Percentiles rank a stretch among this genome's conserved stretches.
These are phyloP conservation scores for Myxozyma geophila DNA, from an alignment of 805 yeast species.

Conservation along the genomic window DNA sequence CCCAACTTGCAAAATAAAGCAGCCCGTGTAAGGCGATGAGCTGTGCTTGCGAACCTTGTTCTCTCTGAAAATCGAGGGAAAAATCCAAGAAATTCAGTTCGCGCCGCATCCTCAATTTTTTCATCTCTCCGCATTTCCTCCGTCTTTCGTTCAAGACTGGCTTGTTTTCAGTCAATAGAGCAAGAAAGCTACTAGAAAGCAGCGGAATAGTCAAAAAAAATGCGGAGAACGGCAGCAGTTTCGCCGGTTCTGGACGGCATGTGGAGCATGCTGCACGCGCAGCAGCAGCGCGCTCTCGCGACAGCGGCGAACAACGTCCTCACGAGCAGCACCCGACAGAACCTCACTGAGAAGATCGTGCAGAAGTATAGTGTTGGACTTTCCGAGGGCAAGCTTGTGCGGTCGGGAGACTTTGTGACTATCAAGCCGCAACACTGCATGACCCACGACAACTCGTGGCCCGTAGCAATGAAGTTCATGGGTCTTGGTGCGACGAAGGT, in stretches of 20 bases:
- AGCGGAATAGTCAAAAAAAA: neutral
- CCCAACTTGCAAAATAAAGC: neutral
- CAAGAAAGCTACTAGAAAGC: neutral
- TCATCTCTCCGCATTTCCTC: conserved; percentile 9
- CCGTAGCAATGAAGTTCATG: conserved; percentile 94
- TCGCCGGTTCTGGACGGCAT: conserved; percentile 11
- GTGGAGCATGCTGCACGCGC: conserved; percentile 12
- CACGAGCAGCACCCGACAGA: conserved; percentile 54
- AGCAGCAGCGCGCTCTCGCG: conserved; percentile 23
- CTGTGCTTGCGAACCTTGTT: neutral
- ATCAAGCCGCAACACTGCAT: conserved; percentile 96
- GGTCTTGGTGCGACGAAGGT: conserved; percentile 89
- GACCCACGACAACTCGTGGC: conserved; percentile 99
- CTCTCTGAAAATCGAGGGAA: neutral
- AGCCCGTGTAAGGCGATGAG: neutral
- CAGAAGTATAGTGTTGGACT: conserved; percentile 90
- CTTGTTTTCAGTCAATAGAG: neutral
- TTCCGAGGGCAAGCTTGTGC: conserved; percentile 74
- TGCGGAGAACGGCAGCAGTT: conserved; percentile 18
- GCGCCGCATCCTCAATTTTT: conserved; percentile 13
- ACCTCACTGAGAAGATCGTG: conserved; percentile 92
- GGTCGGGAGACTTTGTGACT: conserved; percentile 91
- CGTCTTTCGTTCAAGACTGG: neutral
- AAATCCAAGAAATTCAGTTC: neutral
- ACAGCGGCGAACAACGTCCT: conserved; percentile 12